These are phyloP conservation scores for Fonsecaea pedrosoi DNA, from an alignment of 2,329 filamentous ascomycete species.

Conservation along the genomic window DNA sequence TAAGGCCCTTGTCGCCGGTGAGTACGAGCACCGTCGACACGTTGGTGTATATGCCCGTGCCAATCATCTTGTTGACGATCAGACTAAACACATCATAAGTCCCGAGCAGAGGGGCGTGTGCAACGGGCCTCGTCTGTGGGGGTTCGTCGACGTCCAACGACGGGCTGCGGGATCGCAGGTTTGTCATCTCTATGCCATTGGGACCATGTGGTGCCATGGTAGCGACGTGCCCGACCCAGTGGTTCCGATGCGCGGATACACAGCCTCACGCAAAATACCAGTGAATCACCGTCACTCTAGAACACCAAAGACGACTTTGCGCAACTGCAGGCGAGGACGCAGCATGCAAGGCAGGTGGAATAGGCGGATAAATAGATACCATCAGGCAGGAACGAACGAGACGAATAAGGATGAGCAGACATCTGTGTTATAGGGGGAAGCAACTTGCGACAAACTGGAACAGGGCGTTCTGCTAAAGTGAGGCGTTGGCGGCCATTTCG, in stretches of 20 bases:
- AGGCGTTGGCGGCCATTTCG: not conserved
- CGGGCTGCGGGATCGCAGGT: conserved; percentile 2
- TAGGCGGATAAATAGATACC: not conserved
- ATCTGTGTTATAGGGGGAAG: conserved; percentile 1
- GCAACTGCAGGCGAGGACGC: not conserved
- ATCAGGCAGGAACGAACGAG: not conserved
- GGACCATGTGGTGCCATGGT: not conserved
- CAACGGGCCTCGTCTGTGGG: conserved; percentile 1
- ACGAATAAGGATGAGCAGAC: conserved; percentile 1
- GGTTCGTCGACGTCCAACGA: not conserved
- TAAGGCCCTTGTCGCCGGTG: conserved; percentile 11
- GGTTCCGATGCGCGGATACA: not conserved
- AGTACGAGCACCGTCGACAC: conserved; percentile 3
- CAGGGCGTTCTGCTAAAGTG: not conserved
- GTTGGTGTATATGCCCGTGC: conserved; percentile 11
- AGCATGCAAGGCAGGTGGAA: not conserved
- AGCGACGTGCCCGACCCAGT: not conserved
- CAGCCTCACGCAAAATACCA: not conserved
- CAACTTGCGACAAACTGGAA: not conserved
- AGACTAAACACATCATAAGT: conserved; percentile 8
- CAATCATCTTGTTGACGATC: conserved; percentile 9
- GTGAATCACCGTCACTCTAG: not conserved
- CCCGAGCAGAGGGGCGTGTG: conserved; percentile 9
- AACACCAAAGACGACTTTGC: not conserved
- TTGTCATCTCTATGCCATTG: not conserved